Conservation (phyloP, 352 stramenopile species). For the Globisporangium emineosum region DNA sequence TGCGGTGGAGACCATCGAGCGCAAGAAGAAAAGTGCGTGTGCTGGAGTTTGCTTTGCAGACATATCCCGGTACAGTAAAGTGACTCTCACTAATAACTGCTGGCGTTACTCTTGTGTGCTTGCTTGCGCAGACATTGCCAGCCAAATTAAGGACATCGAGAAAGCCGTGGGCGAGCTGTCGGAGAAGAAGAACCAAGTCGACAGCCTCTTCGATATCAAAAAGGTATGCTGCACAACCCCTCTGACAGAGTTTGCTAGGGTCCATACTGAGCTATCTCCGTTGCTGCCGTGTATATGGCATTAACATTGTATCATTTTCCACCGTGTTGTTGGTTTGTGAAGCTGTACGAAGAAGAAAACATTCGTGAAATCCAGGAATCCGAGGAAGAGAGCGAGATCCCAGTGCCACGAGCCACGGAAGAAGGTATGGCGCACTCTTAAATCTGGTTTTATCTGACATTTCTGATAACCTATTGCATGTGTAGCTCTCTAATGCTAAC, state of each 20-base stretch:
- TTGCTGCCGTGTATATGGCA: too few relatives aligned
- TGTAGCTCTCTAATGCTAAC: not conserved
- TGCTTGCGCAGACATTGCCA: conserved; percentile 31
- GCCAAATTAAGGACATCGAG: conserved; percentile 57
- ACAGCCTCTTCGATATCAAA: conserved; percentile 64
- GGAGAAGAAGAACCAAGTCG: conserved; percentile 65
- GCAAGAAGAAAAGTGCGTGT: conserved; percentile 72
- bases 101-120: not conserved
- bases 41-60: conserved; percentile 2
- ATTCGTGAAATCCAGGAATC: conserved; percentile 86
- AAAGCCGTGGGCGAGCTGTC: conserved; percentile 37
- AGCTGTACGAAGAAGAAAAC: conserved; percentile 82
- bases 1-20: conserved; percentile 59
- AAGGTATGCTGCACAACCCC: conserved; percentile 32
- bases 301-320: not conserved
- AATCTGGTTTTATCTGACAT: not conserved
- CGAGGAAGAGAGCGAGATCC: conserved; percentile 67
- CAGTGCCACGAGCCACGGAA: conserved; percentile 44
- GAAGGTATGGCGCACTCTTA: conserved; percentile 31
- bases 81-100: not conserved
- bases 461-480: not conserved
- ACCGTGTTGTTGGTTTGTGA: not conserved
- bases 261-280: too few relatives aligned
- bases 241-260: not conserved
- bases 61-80: not conserved